These are phyloP conservation scores for Narthecium ossifragum DNA, from an alignment of 106 monocot genomes.

Conservation along the genomic window DNA sequence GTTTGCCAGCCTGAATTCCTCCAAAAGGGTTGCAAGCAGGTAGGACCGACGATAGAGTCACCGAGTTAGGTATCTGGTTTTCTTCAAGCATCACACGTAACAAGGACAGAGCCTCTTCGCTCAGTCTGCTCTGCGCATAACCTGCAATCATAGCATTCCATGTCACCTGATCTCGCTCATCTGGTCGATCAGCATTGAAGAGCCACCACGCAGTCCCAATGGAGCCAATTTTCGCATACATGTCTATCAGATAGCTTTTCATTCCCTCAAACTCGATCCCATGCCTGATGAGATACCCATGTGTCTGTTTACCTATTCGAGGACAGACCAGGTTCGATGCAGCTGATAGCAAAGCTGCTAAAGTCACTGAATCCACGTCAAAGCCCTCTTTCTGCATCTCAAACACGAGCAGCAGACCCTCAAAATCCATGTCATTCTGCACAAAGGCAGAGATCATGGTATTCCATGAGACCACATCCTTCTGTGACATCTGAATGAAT, in stretches of 20 bases:
- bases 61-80: slow-evolving; percentile 44
- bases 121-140: slow-evolving; percentile 42
- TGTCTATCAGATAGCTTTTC: slow-evolving; percentile 88
- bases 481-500: slow-evolving; percentile 54
- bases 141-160: slow-evolving; percentile 99
- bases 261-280: slow-evolving; percentile 68
- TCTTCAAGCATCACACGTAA: slow-evolving; percentile 51
- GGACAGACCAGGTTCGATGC: slow-evolving; percentile 66
- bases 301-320: slow-evolving; percentile 67
- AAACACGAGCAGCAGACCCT: slow-evolving; percentile 58
- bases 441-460: slow-evolving; percentile 83
- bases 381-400: slow-evolving; percentile 82
- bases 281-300: slow-evolving; percentile 67
- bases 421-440: slow-evolving; percentile 68
- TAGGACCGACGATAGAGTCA: slow-evolving; percentile 65
- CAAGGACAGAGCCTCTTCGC: slow-evolving; percentile 41
- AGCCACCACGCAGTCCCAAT: slow-evolving; percentile 52
- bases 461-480: slow-evolving; percentile 89
- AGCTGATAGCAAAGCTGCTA: slow-evolving; percentile 74
- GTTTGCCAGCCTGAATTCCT: slow-evolving; percentile 46
- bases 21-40: slow-evolving; percentile 59
- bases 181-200: slow-evolving; percentile 28
- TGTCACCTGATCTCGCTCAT: slow-evolving; percentile 66
- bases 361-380: slow-evolving; percentile 50
- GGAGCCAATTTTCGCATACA: slow-evolving; percentile 81